phyloP scores from a whole-genome alignment of 108 stramenopile genomes.

The Nitzschia inconspicua region DNA sequence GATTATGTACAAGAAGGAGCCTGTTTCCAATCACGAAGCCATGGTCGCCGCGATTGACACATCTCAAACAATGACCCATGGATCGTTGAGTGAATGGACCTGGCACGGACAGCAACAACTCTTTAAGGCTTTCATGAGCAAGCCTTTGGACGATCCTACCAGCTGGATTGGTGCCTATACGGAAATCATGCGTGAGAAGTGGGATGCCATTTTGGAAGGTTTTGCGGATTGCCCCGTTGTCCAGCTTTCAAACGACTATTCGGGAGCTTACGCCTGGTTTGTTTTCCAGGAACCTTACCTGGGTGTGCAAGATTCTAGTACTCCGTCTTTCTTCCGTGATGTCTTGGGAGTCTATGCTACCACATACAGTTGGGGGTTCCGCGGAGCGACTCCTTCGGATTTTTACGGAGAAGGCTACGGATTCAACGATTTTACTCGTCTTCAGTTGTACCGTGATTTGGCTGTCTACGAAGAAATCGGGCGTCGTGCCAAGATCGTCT shows the following conservation, averaged over 20 bases:
- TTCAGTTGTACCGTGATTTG: slow-evolving; percentile 32
- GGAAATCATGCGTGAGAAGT: slow-evolving; percentile 31
- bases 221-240: slow-evolving; percentile 25
- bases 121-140: slow-evolving; percentile 15
- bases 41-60: background rate
- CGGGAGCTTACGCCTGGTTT: slow-evolving; percentile 31
- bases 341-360: slow-evolving; percentile 23
- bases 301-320: slow-evolving; percentile 8
- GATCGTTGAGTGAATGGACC: slow-evolving; percentile 12
- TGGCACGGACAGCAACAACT: slow-evolving; percentile 28
- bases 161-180: slow-evolving; percentile 34
- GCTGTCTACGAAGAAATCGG: slow-evolving; percentile 28
- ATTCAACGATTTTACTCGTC: slow-evolving; percentile 18
- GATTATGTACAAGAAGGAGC: slow-evolving; percentile 25
- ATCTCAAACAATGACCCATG: slow-evolving; percentile 9
- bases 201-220: slow-evolving; percentile 12
- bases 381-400: slow-evolving; percentile 29
- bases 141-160: slow-evolving; percentile 21
- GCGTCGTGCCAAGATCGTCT: slow-evolving; percentile 32
- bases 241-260: slow-evolving; percentile 7
- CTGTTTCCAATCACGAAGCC: background rate
- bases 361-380: slow-evolving; percentile 29
- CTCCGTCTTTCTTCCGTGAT: slow-evolving; percentile 21
- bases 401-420: slow-evolving; percentile 19
- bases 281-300: slow-evolving; percentile 15